Evolutionary conservation across 768 basidiomycete species (phyloP), one percentile per base, ranked within the genome.

Genomic region (Lentinula guzmanii): DNA sequence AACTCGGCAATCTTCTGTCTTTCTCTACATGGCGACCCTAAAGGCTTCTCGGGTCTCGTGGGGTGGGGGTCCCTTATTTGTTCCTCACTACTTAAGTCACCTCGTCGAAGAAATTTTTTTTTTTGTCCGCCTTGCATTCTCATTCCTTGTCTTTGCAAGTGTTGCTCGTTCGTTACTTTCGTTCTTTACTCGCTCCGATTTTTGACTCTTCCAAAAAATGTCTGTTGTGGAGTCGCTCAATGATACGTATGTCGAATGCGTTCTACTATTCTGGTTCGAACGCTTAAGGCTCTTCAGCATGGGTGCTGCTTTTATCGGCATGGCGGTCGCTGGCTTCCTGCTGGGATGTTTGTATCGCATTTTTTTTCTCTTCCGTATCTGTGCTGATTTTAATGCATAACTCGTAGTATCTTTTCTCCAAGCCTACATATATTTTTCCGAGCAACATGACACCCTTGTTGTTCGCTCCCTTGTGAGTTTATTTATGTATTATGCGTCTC

Each of bases 391-490:
- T n/a, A 41, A 35, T 21, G 28, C 28, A 11, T 24, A 16, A 28
- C 7, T 21, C 34, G 13, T 31, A 62, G 62, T 83, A 8, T 76
- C 76, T 7, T 71, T 74, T 11, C 64, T 82, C 9, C 83, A 85
- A 65, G 77, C 77, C 0, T 79, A 76, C 70, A 76, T 75, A 61
- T 85, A 85, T 63, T 82, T 70, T 59, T 71, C 66, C 10, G 71
- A 79, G 64, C 72, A 70, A 10, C 71, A 71, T 24, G 83, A 84
- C 58, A 66, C 65, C 13, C 76, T 73, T 72, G 70, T 74, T 55
- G 65, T 82, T 52, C 82, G 77, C 63, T 48, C 69, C 8, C 67
- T 82, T 41, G 79, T 78, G 64, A 48, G 74, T 64, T 7, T 15
- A 21, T 64, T 7, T 15, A 21, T 28, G 7, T 56, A n/a, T 52